Percentiles rank a stretch among this genome's conserved stretches.
These are phyloP conservation scores for Pythium volutum DNA, from an alignment of 352 stramenopile genomes.

Conservation along the genomic window DNA sequence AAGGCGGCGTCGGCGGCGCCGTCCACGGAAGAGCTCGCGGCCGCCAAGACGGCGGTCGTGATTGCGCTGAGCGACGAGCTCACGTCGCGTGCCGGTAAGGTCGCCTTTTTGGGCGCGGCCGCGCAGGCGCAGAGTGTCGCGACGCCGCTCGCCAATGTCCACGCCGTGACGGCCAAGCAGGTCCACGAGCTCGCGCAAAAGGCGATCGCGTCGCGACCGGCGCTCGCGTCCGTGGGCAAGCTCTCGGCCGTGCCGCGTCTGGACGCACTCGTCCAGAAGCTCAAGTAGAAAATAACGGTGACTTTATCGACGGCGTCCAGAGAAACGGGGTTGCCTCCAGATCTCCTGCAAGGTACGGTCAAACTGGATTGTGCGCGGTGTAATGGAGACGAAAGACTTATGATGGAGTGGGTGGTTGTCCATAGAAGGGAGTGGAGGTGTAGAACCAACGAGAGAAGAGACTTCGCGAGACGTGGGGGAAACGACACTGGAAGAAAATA, in stretches of 20 bases:
- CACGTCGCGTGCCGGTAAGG: conserved; percentile 37
- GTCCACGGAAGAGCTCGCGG: conserved; percentile 68
- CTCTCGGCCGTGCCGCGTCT: conserved; percentile 67
- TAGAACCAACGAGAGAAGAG: background rate
- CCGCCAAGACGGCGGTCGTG: conserved; percentile 62
- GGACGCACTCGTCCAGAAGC: conserved; percentile 68
- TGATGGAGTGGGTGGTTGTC: background rate
- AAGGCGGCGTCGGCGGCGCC: conserved; percentile 54
- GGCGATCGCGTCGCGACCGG: conserved; percentile 65
- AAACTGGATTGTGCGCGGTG: background rate
- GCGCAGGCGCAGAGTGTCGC: conserved; percentile 43
- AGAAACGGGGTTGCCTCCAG: background rate
- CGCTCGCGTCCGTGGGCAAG: conserved; percentile 74
- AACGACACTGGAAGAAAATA: conserved; percentile 14
- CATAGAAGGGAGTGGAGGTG: conserved; percentile 5
- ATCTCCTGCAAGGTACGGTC: conserved; percentile 6
- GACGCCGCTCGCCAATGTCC: conserved; percentile 28
- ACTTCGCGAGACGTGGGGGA: background rate
- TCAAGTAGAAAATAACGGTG: too few species aligned
- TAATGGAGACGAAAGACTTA: background rate
- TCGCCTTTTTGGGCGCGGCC: conserved; percentile 42
- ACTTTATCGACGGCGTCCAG: too few species aligned
- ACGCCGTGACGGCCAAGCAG: conserved; percentile 55
- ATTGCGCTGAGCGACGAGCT: conserved; percentile 40
- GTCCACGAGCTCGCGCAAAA: conserved; percentile 79